Conservation (phyloP, 1,284 basidiomycete species). For the Microbotryum lychnidis-dioicae region DNA sequence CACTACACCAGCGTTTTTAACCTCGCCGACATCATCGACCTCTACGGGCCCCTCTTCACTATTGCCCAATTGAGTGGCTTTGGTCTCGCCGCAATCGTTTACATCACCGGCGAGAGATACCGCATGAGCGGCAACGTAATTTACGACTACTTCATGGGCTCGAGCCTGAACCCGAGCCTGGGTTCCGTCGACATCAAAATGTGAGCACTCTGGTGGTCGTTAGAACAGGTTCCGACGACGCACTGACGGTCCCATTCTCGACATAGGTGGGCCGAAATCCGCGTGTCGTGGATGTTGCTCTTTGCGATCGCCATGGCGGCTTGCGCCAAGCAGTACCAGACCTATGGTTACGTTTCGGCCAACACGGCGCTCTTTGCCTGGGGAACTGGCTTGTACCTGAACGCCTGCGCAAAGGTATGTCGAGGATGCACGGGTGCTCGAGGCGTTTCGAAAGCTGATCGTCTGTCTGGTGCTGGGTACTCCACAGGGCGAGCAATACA, state of each 20-base stretch:
- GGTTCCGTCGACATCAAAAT: conserved; percentile 95
- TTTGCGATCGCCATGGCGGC: conserved; percentile 90
- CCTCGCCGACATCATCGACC: conserved; percentile 89
- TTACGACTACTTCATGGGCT: conserved; percentile 92
- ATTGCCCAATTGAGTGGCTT: conserved; percentile 91
- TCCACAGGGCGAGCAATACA: conserved; percentile 60
- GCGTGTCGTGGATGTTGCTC: conserved; percentile 93
- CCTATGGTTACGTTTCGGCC: conserved; percentile 82
- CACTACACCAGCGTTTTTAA: conserved; percentile 80
- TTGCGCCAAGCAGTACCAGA: conserved; percentile 90
- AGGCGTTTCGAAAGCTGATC: background rate
- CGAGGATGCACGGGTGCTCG: too few species aligned
- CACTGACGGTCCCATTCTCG: background rate
- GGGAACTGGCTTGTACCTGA: conserved; percentile 91
- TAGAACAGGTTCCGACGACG: background rate
- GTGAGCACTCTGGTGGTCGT: conserved; percentile 48
- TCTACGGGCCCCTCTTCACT: conserved; percentile 93
- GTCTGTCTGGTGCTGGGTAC: too few species aligned
- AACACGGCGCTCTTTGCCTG: conserved; percentile 97
- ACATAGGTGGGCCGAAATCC: conserved; percentile 64
- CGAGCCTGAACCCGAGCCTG: conserved; percentile 84
- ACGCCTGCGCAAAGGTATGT: conserved; percentile 59
- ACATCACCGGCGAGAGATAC: conserved; percentile 68
- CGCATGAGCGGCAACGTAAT: conserved; percentile 89
- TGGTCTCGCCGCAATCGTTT: conserved; percentile 66